Base-by-base conservation (phyloP, 805 yeast genomes). In the Lipomyces yamadae region DNA sequence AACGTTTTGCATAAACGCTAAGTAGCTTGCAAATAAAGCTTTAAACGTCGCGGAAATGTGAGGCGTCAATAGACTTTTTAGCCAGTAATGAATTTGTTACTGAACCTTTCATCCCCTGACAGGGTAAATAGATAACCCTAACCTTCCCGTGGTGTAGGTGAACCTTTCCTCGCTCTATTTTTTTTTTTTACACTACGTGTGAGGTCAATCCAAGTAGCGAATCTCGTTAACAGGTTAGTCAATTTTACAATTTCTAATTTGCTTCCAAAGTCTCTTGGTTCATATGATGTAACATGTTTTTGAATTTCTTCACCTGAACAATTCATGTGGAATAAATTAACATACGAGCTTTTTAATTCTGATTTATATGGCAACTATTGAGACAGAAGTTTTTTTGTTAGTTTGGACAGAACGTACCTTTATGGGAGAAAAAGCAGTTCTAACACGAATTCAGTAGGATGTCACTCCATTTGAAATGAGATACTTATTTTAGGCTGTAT, bases 271-370 rank as follows among this genome's bases (percentile, higher is more conserved):
- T 55, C 48, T 42, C 48, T 42, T 42, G 48, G n/a, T 24, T 72
- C 24, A 55, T 45, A 70, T 72, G 81, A 78, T 77, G 81, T 74
- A 67, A 76, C 72, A 76, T 72, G 70, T 73, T 69, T 56, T 71
- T 74, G 81, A 79, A 79, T 78, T 78, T 78, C 81, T 78, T 79
- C 81, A 77, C 73, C 81, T 75, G 81, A 78, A 77, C 56, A 24
- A 35, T 45, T 65, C 68, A 55, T 74, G 77, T 74, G 76, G 76
- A 74, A 77, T 15, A 35, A 77, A 73, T 65, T 66, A 73, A 74
- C 72, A 69, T 67, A 64, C 74, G 81, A 79, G 82, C 82, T 79
- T 79, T 79, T 79, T 79, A 79, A 79, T 80, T 76, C 82, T 79
- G 82, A 79, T 67, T 54, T 35, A 7, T n/a, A 3, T 18, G 24